Percentiles rank a stretch among this genome's conserved stretches.
phyloP scores from a whole-genome alignment of 768 basidiomycete genomes.

The Coprinopsis sp. region DNA sequence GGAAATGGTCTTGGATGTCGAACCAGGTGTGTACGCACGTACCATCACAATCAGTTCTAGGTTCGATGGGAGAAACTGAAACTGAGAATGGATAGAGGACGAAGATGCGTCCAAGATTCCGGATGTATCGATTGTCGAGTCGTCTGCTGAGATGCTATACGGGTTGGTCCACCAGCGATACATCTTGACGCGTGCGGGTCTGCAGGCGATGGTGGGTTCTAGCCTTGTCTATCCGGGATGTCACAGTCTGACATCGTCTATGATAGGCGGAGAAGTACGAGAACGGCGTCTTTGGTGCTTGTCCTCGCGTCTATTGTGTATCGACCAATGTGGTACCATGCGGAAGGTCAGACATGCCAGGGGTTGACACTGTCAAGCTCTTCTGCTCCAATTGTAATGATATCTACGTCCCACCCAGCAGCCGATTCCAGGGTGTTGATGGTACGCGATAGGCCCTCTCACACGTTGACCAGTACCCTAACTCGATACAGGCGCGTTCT shows the following conservation, averaged over 20 bases:
- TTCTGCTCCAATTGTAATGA: constrained; percentile 99
- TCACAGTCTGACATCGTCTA: constrained; percentile 11
- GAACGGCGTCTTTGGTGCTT: constrained; percentile 82
- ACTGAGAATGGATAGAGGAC: constrained; percentile 39
- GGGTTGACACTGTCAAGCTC: constrained; percentile 94
- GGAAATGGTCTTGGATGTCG: constrained; percentile 99
- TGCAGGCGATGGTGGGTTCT: constrained; percentile 84
- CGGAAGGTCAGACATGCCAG: constrained; percentile 92
- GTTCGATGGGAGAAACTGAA: constrained; percentile 1
- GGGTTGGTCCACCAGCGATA: constrained; percentile 97
- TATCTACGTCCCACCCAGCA: constrained; percentile 92
- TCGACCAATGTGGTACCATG: constrained; percentile 89
- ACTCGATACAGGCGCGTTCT: constrained; percentile 94
- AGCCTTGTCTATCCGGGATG: constrained; percentile 10
- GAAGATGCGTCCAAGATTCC: constrained; percentile 96
- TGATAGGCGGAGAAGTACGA: constrained; percentile 94
- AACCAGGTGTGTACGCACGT: constrained; percentile 87
- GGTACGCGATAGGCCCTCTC: constrained; percentile 45
- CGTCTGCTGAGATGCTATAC: constrained; percentile 94
- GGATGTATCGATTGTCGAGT: constrained; percentile 97
- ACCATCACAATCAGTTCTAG: constrained; percentile 16
- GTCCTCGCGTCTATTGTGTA: constrained; percentile 93
- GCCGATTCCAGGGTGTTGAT: constrained; percentile 92
- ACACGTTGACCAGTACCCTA: too few species aligned
- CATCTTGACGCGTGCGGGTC: constrained; percentile 90